Evolutionary conservation across 1,284 basidiomycete species (phyloP).

Genomic region (Anthracocystis panici-leucophaei): DNA sequence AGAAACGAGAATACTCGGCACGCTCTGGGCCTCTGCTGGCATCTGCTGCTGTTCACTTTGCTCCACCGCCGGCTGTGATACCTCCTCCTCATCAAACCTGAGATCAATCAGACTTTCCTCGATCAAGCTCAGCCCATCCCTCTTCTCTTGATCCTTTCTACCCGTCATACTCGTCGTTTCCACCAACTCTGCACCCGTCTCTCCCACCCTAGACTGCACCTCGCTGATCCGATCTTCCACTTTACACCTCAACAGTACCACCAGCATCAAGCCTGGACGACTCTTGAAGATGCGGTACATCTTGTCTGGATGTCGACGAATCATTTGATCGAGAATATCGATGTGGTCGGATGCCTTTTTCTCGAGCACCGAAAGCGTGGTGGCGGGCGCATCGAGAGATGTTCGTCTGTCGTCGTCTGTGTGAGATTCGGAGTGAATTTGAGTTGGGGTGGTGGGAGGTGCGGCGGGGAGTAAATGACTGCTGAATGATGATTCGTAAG

Average conservation of each 20-base stretch:
- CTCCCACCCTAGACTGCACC: background rate
- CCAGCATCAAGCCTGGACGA: conserved; percentile 27
- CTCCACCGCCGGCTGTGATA: background rate
- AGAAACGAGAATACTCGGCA: conserved; percentile 28
- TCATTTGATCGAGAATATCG: conserved; percentile 25
- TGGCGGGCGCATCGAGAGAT: conserved; percentile 13
- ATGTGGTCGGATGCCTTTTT: conserved; percentile 21
- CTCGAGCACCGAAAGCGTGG: conserved; percentile 36
- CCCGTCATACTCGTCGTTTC: background rate
- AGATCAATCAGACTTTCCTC: conserved; percentile 33
- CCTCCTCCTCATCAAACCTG: conserved; percentile 15
- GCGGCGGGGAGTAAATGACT: background rate
- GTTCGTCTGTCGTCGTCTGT: conserved; percentile 7
- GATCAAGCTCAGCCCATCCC: conserved; percentile 8
- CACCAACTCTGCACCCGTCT: background rate
- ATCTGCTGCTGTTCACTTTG: background rate
- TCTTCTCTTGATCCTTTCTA: background rate
- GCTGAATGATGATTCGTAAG: background rate
- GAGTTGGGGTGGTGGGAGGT: background rate
- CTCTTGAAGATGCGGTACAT: conserved; percentile 22
- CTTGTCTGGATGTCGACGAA: conserved; percentile 32
- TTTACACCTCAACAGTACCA: conserved; percentile 27
- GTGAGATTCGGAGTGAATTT: background rate
- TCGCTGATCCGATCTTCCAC: conserved; percentile 25
- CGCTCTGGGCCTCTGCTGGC: background rate